Base-by-base conservation (phyloP, 805 yeast species). In the Barnettozyma botsteinii region DNA sequence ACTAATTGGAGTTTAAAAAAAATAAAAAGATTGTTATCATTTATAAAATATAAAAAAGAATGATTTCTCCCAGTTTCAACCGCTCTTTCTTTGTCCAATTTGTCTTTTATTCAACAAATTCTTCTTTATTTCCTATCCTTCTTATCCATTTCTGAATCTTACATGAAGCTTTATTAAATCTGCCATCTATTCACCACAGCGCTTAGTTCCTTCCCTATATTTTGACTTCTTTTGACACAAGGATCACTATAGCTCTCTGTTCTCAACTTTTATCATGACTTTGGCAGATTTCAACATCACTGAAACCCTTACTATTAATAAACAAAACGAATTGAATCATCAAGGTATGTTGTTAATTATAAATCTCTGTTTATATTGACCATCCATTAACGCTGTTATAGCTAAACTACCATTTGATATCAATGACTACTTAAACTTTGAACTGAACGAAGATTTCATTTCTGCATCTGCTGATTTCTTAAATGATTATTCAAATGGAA, bases 401-500 rank as follows among this genome's bases (percentile, higher is more conserved):
- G 32, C 22, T 7, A 49, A 51, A 40, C 45, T 53, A 6, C 55
- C 55, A 10, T 53, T 49, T 34, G 56, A 53, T 28, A 43, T 51
- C 35, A 46, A 47, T 27, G 56, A 55, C 37, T 55, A 53, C 24
- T 36, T 49, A 18, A 46, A 33, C 22, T 42, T 53, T 17, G 59
- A 55, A 39, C 42, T 50, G 35, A 49, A 48, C 22, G 55, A 49
- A 24, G 57, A 49, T 20, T 48, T 52, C 34, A 49, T 49, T 17
- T 31, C 35, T 10, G 13, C 48, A 2, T 28, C 43, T 19, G 50
- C 51, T 5, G 52, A 33, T 7, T 52, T 51, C 35, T 12, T 51
- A 26, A 51, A 51, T 39, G 50, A 43, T 31, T 50, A 50, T 41
- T 10, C 43, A 15, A 29, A 19, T 3, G 33, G 21, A 20, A 35